Evolutionary conservation across 2,329 filamentous ascomycete genomes (phyloP).

Genomic region (Botrytis pseudocinerea): DNA sequence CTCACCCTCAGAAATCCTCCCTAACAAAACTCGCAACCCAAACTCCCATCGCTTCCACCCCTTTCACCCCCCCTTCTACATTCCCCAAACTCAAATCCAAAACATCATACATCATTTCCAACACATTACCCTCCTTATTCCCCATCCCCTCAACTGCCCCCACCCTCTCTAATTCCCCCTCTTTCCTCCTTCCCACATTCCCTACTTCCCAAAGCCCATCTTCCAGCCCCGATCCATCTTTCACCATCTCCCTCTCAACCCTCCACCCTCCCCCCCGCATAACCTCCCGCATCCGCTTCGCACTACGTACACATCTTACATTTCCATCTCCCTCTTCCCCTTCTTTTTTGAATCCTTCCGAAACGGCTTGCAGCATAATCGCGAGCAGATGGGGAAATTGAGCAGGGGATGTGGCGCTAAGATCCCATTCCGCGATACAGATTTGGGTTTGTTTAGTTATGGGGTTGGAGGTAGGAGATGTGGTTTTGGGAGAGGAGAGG

Average conservation of each 20-base stretch:
- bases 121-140: slow-evolving; percentile 36
- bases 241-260: slow-evolving; percentile 43
- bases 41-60: slow-evolving; percentile 47
- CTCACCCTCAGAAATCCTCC: neutral
- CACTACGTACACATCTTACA: slow-evolving; percentile 7
- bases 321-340: slow-evolving; percentile 46
- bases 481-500: neutral
- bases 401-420: slow-evolving; percentile 44
- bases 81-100: slow-evolving; percentile 24
- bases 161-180: slow-evolving; percentile 40
- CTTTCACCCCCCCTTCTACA: slow-evolving; percentile 36
- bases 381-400: slow-evolving; percentile 53
- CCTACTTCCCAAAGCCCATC: slow-evolving; percentile 52
- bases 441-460: slow-evolving; percentile 37
- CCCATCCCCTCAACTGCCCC: slow-evolving; percentile 39
- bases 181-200: slow-evolving; percentile 36
- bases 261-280: slow-evolving; percentile 34
- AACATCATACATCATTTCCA: slow-evolving; percentile 36
- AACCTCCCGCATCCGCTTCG: neutral
- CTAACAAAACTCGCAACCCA: slow-evolving; percentile 41
- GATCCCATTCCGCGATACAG: slow-evolving; percentile 50
- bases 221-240: slow-evolving; percentile 44
- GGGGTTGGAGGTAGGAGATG: slow-evolving; percentile 35
- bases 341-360: slow-evolving; percentile 39
- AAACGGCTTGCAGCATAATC: slow-evolving; percentile 46